phyloP scores from a whole-genome alignment of 257 asterid genomes.

The Scutellaria minor region DNA sequence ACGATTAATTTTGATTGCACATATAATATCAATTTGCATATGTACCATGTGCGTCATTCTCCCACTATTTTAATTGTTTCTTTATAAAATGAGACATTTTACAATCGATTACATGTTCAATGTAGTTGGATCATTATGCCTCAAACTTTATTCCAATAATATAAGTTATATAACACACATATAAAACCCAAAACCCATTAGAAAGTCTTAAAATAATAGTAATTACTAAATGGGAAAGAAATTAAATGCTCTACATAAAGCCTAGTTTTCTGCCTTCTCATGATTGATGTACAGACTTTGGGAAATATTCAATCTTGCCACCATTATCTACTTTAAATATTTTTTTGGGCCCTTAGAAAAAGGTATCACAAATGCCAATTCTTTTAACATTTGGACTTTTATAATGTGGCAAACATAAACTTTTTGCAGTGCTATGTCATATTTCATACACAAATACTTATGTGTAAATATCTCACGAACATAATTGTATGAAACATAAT shows the following conservation, averaged over 20 bases:
- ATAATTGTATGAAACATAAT: too few species aligned
- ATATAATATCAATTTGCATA: not conserved
- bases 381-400: not conserved
- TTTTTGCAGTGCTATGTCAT: conserved; percentile 17
- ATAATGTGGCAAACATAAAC: conserved; percentile 25
- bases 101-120: not conserved
- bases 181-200: not conserved
- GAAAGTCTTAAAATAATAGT: not conserved
- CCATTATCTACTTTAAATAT: conserved; percentile 18
- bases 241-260: not conserved
- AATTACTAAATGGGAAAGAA: not conserved
- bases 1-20: not conserved
- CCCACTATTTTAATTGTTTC: not conserved
- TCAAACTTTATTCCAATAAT: not conserved
- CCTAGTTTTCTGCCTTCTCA: conserved; percentile 30
- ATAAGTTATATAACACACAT: too few species aligned
- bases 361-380: not conserved
- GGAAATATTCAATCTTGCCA: conserved; percentile 23
- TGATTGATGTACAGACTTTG: conserved; percentile 33
- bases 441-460: too few species aligned
- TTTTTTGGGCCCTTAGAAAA: conserved; percentile 16
- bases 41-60: not conserved
- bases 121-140: not conserved
- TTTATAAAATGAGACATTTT: not conserved
- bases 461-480: too few species aligned